phyloP scores from a whole-genome alignment of 345 rosid genomes.

The Camelina hispida region DNA sequence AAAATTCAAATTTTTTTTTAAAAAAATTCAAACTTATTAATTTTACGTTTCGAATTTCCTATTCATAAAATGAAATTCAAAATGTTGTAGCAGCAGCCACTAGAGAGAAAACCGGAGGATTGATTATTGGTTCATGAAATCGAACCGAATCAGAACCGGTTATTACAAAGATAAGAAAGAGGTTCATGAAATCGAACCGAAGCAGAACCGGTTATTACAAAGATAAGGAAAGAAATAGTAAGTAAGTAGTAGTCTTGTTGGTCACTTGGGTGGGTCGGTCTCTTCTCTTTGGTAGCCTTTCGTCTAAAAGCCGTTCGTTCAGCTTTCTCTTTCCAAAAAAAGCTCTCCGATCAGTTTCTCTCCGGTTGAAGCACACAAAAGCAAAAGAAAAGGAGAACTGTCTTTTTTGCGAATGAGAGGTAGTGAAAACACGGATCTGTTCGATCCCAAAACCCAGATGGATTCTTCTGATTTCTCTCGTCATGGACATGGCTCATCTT shows the following conservation, averaged over 20 bases:
- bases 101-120: background rate
- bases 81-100: too few species aligned
- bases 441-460: constrained; percentile 77
- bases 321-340: constrained; percentile 18
- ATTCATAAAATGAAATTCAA: too few species aligned
- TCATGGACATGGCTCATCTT: constrained; percentile 12
- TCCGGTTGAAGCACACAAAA: background rate
- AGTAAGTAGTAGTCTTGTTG: too few species aligned
- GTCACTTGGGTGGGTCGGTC: too few species aligned
- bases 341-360: background rate
- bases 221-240: constrained; percentile 20
- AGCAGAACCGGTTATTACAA: constrained; percentile 30
- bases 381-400: background rate
- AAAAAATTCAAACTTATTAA: too few species aligned
- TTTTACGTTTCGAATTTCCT: too few species aligned
- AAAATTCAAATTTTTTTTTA: too few species aligned
- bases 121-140: background rate
- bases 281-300: background rate
- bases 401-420: constrained; percentile 21
- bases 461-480: constrained; percentile 63
- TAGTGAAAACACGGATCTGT: constrained; percentile 60
- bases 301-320: constrained; percentile 15
- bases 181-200: background rate
- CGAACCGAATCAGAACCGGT: constrained; percentile 28
- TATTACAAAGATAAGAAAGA: constrained; percentile 23